These are phyloP conservation scores for Ogataea paraovalis DNA, from an alignment of 805 yeast genomes.

Conservation along the genomic window DNA sequence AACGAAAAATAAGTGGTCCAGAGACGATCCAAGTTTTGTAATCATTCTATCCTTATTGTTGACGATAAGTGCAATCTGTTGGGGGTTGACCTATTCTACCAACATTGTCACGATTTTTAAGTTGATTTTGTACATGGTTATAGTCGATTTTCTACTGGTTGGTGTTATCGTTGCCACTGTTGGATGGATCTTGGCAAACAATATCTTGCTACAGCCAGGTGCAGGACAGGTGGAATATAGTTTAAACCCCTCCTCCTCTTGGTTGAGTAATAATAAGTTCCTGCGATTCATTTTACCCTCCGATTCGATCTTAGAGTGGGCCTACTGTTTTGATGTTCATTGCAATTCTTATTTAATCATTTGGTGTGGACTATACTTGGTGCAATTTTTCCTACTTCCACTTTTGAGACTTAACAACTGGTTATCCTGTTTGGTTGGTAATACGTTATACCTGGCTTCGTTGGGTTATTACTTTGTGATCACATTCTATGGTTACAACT, in stretches of 20 bases:
- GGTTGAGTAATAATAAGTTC: conserved; percentile 14
- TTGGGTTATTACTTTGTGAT: conserved; percentile 71
- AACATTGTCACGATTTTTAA: conserved; percentile 55
- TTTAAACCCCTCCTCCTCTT: conserved; percentile 2
- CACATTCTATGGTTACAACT: conserved; percentile 85
- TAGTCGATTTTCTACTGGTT: conserved; percentile 70
- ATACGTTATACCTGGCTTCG: conserved; percentile 71
- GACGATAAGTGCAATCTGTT: conserved; percentile 72
- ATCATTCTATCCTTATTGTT: conserved; percentile 65
- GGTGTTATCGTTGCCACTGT: conserved; percentile 69
- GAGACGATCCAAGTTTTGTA: conserved; percentile 91
- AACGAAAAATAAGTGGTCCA: conserved; percentile 73
- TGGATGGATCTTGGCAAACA: conserved; percentile 70
- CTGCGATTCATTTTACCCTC: conserved; percentile 31
- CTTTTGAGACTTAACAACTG: conserved; percentile 60
- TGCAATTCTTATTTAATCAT: conserved; percentile 83
- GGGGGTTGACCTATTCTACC: conserved; percentile 84
- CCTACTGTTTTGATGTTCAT: conserved; percentile 90
- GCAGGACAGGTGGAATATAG: not conserved
- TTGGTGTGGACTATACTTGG: conserved; percentile 70
- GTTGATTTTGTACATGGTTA: conserved; percentile 76
- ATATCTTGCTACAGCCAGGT: conserved; percentile 39
- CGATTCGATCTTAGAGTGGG: conserved; percentile 71
- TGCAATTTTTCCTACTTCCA: conserved; percentile 76
- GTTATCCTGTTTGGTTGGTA: conserved; percentile 70